Evolutionary conservation across 1,284 basidiomycete species (phyloP).

Genomic region (Cerioporus squamosus): DNA sequence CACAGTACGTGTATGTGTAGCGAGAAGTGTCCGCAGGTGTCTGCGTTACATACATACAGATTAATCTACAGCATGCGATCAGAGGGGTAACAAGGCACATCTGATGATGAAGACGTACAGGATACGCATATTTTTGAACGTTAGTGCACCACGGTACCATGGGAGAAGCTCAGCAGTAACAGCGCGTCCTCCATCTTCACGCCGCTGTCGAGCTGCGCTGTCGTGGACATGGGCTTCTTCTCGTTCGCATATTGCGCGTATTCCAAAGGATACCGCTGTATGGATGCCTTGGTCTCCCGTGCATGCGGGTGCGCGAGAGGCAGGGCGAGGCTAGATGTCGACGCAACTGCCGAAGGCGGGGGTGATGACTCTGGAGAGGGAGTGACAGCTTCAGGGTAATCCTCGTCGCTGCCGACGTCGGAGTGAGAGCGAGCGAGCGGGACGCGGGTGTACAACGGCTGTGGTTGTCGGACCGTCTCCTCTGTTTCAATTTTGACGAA

Average conservation of each 20-base stretch:
- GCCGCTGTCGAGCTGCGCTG: conserved; percentile 37
- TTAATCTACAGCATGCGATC: neutral
- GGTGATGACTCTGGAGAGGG: conserved; percentile 65
- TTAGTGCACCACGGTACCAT: conserved; percentile 58
- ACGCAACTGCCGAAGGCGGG: conserved; percentile 36
- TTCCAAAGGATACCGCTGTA: conserved; percentile 33
- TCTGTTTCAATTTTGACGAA: conserved; percentile 46
- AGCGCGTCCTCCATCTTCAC: conserved; percentile 68
- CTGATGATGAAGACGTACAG: conserved; percentile 1
- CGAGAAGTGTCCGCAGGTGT: conserved; percentile 14
- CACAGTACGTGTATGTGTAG: conserved; percentile 14
- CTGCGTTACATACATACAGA: conserved; percentile 13
- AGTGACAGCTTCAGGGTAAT: conserved; percentile 72
- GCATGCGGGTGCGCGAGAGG: conserved; percentile 24
- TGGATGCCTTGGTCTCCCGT: conserved; percentile 25
- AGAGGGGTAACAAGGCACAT: neutral
- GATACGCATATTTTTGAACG: conserved; percentile 14
- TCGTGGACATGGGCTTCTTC: conserved; percentile 26
- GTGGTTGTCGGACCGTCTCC: conserved; percentile 17
- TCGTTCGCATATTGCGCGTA: conserved; percentile 33
- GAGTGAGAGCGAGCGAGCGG: conserved; percentile 41
- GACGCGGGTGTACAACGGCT: conserved; percentile 29
- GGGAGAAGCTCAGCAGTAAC: conserved; percentile 70
- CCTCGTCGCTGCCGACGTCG: conserved; percentile 61
- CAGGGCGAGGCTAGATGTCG: conserved; percentile 22